Evolutionary conservation across 2,329 filamentous ascomycete genomes (phyloP).

Genomic region (Pseudogymnoascus verrucosus): DNA sequence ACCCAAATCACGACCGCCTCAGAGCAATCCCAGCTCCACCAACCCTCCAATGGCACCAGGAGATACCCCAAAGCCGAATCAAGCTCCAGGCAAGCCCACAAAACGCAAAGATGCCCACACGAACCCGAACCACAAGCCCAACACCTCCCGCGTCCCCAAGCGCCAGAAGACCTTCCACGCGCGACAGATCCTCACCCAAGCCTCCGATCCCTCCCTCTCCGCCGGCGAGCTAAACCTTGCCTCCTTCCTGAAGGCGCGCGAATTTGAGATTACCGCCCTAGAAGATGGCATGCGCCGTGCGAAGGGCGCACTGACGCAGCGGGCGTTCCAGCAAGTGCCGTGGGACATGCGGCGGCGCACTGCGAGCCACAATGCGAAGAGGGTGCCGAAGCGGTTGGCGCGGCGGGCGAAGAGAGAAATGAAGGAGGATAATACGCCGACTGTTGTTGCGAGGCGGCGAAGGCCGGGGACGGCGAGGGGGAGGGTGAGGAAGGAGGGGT

Average conservation of each 20-base stretch:
- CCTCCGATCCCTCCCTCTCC: slow-evolving; percentile 32
- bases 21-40: neutral
- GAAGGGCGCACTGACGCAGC: slow-evolving; percentile 51
- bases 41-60: neutral
- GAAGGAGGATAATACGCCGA: slow-evolving; percentile 84
- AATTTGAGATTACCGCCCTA: slow-evolving; percentile 82
- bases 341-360: slow-evolving; percentile 76
- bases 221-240: slow-evolving; percentile 80
- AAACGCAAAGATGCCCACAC: neutral
- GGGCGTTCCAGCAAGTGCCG: slow-evolving; percentile 88
- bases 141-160: slow-evolving; percentile 28
- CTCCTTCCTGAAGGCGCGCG: slow-evolving; percentile 73
- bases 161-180: slow-evolving; percentile 34
- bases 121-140: neutral
- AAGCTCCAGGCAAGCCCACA: neutral
- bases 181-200: slow-evolving; percentile 38
- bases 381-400: slow-evolving; percentile 71
- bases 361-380: slow-evolving; percentile 90
- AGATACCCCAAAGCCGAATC: neutral
- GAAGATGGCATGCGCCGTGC: slow-evolving; percentile 74
- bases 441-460: slow-evolving; percentile 56
- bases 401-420: slow-evolving; percentile 65
- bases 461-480: slow-evolving; percentile 51
- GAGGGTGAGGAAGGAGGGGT: slow-evolving; percentile 65
- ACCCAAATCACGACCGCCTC: neutral